These are phyloP conservation scores for Corymbia calophylla DNA, from an alignment of 441 rosid genomes.

Conservation along the genomic window DNA sequence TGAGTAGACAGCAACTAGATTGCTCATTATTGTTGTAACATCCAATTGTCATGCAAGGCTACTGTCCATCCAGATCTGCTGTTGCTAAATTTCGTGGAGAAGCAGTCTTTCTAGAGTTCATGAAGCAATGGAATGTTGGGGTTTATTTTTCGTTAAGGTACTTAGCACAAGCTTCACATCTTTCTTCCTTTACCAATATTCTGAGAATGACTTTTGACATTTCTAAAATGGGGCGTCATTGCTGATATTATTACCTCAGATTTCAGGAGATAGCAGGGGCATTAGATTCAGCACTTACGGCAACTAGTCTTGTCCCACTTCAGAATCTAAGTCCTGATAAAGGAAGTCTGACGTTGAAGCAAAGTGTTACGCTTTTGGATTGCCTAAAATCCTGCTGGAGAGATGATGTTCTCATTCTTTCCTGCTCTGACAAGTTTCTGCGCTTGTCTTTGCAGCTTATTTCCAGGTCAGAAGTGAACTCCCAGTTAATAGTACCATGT, in stretches of 20 bases:
- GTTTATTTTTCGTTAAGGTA: slow-evolving; percentile 96
- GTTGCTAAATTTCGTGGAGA: slow-evolving; percentile 76
- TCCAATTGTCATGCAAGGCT: slow-evolving; percentile 72
- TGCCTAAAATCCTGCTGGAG: slow-evolving; percentile 88
- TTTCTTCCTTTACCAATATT: background rate
- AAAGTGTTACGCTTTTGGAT: slow-evolving; percentile 74
- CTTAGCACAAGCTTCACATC: slow-evolving; percentile 8
- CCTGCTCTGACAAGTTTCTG: slow-evolving; percentile 94
- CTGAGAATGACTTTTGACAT: background rate
- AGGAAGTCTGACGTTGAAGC: slow-evolving; percentile 53
- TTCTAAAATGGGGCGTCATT: background rate
- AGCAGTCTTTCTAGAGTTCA: slow-evolving; percentile 65
- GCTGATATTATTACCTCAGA: slow-evolving; percentile 33
- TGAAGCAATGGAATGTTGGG: slow-evolving; percentile 96
- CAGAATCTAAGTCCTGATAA: slow-evolving; percentile 42
- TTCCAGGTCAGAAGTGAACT: slow-evolving; percentile 48
- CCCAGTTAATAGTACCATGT: background rate
- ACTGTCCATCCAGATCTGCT: slow-evolving; percentile 91
- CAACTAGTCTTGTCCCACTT: slow-evolving; percentile 49
- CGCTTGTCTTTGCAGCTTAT: slow-evolving; percentile 93
- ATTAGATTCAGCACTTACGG: slow-evolving; percentile 70
- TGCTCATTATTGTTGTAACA: slow-evolving; percentile 29
- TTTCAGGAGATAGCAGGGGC: slow-evolving; percentile 98
- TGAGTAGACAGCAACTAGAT: slow-evolving; percentile 1
- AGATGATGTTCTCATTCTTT: slow-evolving; percentile 83